phyloP scores from a whole-genome alignment of 192 early-diverging fungal species.

The Spizellomyces sp. region DNA sequence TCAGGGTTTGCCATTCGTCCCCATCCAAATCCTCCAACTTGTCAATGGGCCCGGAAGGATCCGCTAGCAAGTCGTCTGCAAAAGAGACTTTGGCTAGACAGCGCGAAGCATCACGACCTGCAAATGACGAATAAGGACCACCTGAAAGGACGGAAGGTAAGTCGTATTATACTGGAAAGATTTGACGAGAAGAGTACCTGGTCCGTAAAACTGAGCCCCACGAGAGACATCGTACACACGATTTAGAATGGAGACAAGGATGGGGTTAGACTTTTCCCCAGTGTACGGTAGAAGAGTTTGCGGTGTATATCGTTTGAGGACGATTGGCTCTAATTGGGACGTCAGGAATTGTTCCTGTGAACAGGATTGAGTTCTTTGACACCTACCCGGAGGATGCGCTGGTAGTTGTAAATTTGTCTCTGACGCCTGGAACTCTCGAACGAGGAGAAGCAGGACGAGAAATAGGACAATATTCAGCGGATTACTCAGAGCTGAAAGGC shows the following conservation, averaged over 20 bases:
- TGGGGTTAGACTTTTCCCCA: conserved; percentile 55
- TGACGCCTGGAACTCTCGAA: background rate
- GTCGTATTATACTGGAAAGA: background rate
- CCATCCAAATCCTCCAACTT: conserved; percentile 71
- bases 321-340: conserved; percentile 13
- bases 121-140: conserved; percentile 95
- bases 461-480: background rate
- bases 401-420: background rate
- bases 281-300: conserved; percentile 72
- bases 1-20: conserved; percentile 73
- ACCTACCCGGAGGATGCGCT: background rate
- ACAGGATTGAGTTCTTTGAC: background rate
- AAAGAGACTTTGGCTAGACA: conserved; percentile 89
- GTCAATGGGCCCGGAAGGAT: conserved; percentile 77
- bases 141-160: conserved; percentile 41
- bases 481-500: background rate
- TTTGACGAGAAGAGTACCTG: conserved; percentile 53
- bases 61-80: conserved; percentile 69
- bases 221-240: conserved; percentile 87
- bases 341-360: background rate
- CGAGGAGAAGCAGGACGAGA: background rate
- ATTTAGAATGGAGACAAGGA: conserved; percentile 84
- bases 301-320: conserved; percentile 75
- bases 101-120: conserved; percentile 93
- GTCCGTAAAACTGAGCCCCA: conserved; percentile 87